Evolutionary conservation across 2,329 filamentous ascomycete genomes (phyloP).

Genomic region (Aspergillus novofumigatus): DNA sequence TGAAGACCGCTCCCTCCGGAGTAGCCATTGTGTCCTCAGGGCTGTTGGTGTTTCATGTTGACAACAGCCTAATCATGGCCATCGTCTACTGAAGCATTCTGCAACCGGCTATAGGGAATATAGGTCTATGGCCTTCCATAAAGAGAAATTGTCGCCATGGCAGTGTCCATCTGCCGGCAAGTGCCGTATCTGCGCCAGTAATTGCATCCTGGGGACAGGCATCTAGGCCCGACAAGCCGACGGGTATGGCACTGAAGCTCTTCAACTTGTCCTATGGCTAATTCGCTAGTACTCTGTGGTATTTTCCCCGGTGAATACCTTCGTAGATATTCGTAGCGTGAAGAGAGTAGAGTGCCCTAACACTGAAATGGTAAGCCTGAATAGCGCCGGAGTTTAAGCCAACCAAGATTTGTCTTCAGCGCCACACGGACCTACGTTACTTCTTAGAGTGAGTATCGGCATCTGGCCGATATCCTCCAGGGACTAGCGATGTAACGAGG

Average conservation of each 20-base stretch:
- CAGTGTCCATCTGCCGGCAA: background rate
- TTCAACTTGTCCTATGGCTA: background rate
- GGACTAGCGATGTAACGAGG: too few species aligned
- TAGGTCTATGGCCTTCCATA: background rate
- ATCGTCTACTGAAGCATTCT: background rate
- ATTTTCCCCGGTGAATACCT: background rate
- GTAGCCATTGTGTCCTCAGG: background rate
- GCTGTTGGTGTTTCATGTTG: background rate
- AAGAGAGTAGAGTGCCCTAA: background rate
- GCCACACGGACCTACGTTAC: background rate
- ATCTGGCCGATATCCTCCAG: background rate
- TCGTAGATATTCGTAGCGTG: background rate
- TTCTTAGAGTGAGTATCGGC: background rate
- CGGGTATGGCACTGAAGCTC: background rate
- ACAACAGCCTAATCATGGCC: background rate
- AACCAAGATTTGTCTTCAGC: background rate
- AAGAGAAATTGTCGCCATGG: background rate
- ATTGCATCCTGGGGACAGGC: background rate
- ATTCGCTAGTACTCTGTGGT: background rate
- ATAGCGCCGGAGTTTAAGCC: background rate
- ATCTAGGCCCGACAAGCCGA: background rate
- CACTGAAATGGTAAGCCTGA: background rate
- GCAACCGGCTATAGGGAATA: background rate
- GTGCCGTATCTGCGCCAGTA: background rate
- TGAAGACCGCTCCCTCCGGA: background rate